Conservation (phyloP, 2,329 filamentous ascomycete species). For the Botrytis tulipae region DNA sequence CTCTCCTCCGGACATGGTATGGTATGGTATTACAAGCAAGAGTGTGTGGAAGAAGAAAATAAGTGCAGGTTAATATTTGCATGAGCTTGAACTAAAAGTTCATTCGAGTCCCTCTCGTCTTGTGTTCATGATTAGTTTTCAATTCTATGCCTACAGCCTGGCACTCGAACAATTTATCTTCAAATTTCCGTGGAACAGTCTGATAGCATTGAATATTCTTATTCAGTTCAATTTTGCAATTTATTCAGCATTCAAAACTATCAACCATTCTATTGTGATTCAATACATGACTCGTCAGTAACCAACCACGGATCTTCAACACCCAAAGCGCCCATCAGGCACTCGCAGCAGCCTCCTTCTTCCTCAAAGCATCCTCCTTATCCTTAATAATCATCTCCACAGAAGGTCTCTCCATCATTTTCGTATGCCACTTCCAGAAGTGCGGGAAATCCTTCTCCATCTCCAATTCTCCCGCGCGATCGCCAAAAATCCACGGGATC, state of each 20-base stretch:
- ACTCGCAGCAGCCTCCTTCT: conserved; percentile 18
- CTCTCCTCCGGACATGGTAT: neutral
- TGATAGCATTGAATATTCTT: neutral
- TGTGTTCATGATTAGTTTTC: neutral
- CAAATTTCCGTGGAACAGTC: too few relatives aligned
- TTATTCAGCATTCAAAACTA: too few relatives aligned
- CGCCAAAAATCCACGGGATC: conserved; percentile 23
- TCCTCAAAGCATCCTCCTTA: conserved; percentile 18
- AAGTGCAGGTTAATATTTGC: neutral
- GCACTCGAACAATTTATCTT: neutral
- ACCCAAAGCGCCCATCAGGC: neutral
- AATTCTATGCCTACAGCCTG: neutral
- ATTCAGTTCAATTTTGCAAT: neutral
- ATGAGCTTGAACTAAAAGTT: neutral
- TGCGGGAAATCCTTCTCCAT: conserved; percentile 30
- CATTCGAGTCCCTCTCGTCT: neutral
- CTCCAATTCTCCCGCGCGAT: conserved; percentile 20
- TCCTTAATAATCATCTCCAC: conserved; percentile 27
- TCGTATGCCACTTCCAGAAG: conserved; percentile 27
- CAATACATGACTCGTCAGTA: too few relatives aligned
- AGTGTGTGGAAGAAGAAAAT: neutral
- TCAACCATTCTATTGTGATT: too few relatives aligned
- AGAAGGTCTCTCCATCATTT: conserved; percentile 23
- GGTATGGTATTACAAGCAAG: neutral
- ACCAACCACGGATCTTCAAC: too few relatives aligned